These are phyloP conservation scores for Alternaria triticina DNA, from an alignment of 2,329 filamentous ascomycete genomes.

Conservation along the genomic window DNA sequence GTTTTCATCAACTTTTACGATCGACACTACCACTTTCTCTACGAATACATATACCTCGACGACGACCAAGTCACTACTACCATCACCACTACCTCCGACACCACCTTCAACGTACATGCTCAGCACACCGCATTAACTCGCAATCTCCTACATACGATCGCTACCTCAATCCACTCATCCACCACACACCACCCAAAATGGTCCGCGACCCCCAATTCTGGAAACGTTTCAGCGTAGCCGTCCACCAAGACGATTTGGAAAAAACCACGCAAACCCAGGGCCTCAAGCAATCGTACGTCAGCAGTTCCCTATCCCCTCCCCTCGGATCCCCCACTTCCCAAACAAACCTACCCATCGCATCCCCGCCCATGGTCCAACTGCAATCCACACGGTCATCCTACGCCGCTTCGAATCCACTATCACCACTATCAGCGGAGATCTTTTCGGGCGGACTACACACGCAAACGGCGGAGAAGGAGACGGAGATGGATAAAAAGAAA, in stretches of 20 bases:
- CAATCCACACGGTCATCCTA: neutral
- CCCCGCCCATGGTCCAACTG: conserved; percentile 8
- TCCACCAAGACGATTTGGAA: conserved; percentile 61
- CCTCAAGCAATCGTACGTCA: conserved; percentile 50
- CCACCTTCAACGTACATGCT: neutral
- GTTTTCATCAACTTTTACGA: neutral
- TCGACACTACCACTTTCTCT: neutral
- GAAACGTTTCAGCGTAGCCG: conserved; percentile 65
- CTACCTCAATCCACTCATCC: neutral
- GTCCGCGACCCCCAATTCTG: conserved; percentile 66
- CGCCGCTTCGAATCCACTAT: neutral
- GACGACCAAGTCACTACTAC: neutral
- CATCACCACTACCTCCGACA: neutral
- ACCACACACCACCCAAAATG: conserved; percentile 43
- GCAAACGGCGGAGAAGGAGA: neutral
- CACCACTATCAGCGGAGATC: neutral
- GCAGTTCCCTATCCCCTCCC: conserved; percentile 22
- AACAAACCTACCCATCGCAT: conserved; percentile 17
- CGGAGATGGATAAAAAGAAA: neutral
- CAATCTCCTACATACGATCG: neutral
- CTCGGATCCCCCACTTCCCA: conserved; percentile 28
- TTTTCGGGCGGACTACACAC: neutral
- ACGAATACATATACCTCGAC: neutral
- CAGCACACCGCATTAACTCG: neutral
- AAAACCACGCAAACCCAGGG: conserved; percentile 25